These are phyloP conservation scores for Rhypophila decipiens DNA, from an alignment of 495 filamentous ascomycete species.

Conservation along the genomic window DNA sequence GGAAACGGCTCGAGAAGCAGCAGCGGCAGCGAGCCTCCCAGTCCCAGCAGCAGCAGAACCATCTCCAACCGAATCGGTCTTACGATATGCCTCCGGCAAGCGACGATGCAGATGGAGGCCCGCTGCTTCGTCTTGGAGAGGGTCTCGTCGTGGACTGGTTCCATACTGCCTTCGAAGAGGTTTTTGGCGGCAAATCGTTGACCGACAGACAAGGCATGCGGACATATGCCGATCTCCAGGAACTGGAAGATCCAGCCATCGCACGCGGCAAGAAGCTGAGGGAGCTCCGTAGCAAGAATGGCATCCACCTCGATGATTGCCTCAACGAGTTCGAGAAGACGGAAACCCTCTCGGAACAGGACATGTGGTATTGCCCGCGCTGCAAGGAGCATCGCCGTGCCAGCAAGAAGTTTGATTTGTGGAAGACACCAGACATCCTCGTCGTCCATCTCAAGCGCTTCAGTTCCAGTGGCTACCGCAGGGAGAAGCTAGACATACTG, in stretches of 20 bases:
- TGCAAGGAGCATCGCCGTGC: constrained; percentile 91
- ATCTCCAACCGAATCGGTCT: constrained; percentile 22
- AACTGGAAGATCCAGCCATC: constrained; percentile 61
- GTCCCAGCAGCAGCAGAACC: constrained; percentile 17
- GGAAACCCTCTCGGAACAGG: constrained; percentile 86
- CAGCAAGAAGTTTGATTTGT: constrained; percentile 92
- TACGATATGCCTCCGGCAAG: constrained; percentile 8
- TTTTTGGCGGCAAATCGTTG: constrained; percentile 57
- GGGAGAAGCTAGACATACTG: constrained; percentile 85
- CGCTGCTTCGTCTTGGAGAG: constrained; percentile 69
- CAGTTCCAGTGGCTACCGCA: constrained; percentile 63
- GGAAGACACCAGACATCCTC: constrained; percentile 91
- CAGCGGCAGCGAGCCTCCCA: constrained; percentile 20
- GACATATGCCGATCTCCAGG: constrained; percentile 46
- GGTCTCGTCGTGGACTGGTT: constrained; percentile 82
- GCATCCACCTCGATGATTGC: constrained; percentile 83
- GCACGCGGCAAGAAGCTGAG: constrained; percentile 54
- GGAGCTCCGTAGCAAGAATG: constrained; percentile 56
- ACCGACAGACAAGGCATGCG: constrained; percentile 27
- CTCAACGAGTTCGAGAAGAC: constrained; percentile 89
- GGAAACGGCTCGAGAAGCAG: constrained; percentile 29
- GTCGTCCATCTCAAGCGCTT: constrained; percentile 91
- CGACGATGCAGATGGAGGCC: constrained; percentile 41
- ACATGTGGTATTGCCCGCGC: constrained; percentile 93
- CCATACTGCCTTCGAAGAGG: constrained; percentile 52